Percentiles rank a stretch among this genome's conserved stretches.
These are phyloP conservation scores for Crotalaria pallida DNA, from an alignment of 306 rosid genomes.

Conservation along the genomic window DNA sequence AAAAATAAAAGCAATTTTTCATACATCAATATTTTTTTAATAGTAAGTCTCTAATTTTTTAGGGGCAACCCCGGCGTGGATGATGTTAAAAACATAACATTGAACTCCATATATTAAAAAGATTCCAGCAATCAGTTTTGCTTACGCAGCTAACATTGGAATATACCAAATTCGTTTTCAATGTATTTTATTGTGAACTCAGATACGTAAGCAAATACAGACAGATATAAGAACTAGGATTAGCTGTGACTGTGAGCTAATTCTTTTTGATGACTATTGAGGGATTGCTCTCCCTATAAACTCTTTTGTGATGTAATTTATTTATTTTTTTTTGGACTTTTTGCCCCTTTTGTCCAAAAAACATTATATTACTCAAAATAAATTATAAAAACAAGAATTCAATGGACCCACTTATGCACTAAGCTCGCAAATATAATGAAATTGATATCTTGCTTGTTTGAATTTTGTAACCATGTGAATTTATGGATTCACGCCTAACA, in stretches of 20 bases:
- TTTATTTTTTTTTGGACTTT: too few relatives aligned
- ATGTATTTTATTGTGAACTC: background rate
- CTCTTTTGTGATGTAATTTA: too few relatives aligned
- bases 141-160: background rate
- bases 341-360: too few relatives aligned
- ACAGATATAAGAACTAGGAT: background rate
- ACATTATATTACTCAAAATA: background rate
- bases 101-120: background rate
- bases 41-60: too few relatives aligned
- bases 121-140: background rate
- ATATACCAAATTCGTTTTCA: background rate
- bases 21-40: too few relatives aligned
- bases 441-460: background rate
- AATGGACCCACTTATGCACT: background rate
- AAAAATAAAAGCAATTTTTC: too few relatives aligned
- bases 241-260: too few relatives aligned
- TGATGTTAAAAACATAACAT: too few relatives aligned
- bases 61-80: too few relatives aligned
- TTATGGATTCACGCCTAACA: background rate
- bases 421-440: background rate
- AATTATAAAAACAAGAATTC: background rate
- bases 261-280: too few relatives aligned
- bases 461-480: background rate
- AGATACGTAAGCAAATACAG: background rate
- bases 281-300: too few relatives aligned